Base-by-base conservation (phyloP, 495 filamentous ascomycete genomes). In the Endocarpon pusillum region DNA sequence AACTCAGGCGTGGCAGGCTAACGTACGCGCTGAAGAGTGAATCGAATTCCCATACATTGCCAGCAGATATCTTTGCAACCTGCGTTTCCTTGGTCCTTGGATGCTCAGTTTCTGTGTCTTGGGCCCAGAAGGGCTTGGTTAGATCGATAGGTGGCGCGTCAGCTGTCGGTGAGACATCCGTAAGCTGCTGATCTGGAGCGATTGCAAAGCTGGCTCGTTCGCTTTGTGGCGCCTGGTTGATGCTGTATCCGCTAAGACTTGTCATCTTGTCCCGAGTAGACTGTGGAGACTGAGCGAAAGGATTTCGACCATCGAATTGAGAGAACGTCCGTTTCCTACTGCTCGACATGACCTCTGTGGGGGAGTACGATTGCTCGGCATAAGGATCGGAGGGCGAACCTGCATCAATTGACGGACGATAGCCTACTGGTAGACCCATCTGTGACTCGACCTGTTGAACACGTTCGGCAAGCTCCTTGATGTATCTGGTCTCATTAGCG, bases 401-500 rank as follows among this genome's bases (percentile, higher is more conserved):
- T 15, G 28, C 28, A 14, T 31, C 28, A 17, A 31, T n/a, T 6
- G 28, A 31, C 7, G 28, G 12, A 14, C 28, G 28, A 14, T 31
- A 31, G 19, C 28, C 28, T 5, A n/a, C 28, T 5, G 28, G 28
- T 17, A 31, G 19, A 14, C 28, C 28, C 59, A 64, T 66, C 41
- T 73, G 69, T 27, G 67, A 77, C 42, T 96, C 87, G 16, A 96
- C 74, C 1, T 69, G 75, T 40, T 87, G 73, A 32, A 96, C 67
- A 19, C 87, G 67, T 42, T 94, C 86, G 21, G 86, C 84, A 2
- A 96, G 67, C 49, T 96, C 87, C 50, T 94, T 94, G 49, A 96
- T 96, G 46, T 96, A 96, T 0, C 81, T 87, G 46, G 12, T 35
- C 1, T 19, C 4, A 14, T 20, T 17, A 28, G 30, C 15, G 36